Evolutionary conservation across 768 basidiomycete species (phyloP).

Genomic region (Mycena amicta): DNA sequence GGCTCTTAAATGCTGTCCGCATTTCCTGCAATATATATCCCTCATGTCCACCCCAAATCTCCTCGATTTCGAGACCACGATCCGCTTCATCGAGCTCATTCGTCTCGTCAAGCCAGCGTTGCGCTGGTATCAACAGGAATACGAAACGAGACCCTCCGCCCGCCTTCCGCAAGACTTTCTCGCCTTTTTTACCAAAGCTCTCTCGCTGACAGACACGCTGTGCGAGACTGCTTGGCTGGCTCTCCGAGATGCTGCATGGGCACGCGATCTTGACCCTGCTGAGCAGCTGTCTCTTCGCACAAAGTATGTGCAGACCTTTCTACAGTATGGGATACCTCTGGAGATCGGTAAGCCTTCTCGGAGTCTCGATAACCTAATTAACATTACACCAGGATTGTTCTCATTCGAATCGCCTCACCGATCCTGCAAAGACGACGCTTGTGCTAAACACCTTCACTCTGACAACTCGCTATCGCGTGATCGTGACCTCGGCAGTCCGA

Average conservation of each 20-base stretch:
- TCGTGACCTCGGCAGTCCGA: slow-evolving; percentile 2
- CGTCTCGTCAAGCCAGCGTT: slow-evolving; percentile 3
- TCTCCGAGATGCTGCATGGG: not conserved
- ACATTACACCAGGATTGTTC: not conserved
- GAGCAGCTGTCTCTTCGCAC: slow-evolving; percentile 4
- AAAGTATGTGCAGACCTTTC: slow-evolving; percentile 3
- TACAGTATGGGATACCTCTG: slow-evolving; percentile 1
- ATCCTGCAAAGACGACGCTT: not conserved
- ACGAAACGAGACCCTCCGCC: not conserved
- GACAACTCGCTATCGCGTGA: not conserved
- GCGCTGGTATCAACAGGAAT: not conserved
- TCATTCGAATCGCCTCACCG: not conserved
- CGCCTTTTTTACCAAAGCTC: not conserved
- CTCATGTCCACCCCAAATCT: not conserved
- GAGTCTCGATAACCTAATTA: not conserved
- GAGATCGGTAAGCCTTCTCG: not conserved
- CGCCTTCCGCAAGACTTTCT: not conserved
- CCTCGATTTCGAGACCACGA: not conserved
- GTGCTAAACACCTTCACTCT: not conserved
- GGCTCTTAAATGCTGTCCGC: not conserved
- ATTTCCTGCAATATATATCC: not conserved
- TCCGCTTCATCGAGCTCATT: slow-evolving; percentile 1
- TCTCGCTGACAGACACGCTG: not conserved
- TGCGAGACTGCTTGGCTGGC: not conserved
- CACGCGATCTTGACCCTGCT: not conserved